Percentiles rank a stretch among this genome's conserved stretches.
These are phyloP conservation scores for Geotrichum restrictum DNA, from an alignment of 1,139 yeast species.

Conservation along the genomic window DNA sequence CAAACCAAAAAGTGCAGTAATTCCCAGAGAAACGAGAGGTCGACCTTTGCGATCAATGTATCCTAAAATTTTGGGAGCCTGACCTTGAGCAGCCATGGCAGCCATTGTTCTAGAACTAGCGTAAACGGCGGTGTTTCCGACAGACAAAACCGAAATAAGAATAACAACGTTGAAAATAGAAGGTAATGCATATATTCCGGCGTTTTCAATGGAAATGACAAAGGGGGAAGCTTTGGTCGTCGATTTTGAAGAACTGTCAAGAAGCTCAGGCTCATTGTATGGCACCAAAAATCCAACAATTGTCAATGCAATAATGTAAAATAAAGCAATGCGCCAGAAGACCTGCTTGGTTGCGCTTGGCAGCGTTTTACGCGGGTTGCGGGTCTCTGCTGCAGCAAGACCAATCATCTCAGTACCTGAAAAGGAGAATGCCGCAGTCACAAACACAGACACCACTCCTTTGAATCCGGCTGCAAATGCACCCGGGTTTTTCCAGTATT, in stretches of 20 bases:
- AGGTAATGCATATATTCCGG: constrained; percentile 58
- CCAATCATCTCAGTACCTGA: constrained; percentile 83
- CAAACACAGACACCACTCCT: constrained; percentile 76
- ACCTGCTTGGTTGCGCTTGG: constrained; percentile 71
- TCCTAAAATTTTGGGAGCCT: constrained; percentile 68
- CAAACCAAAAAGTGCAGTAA: constrained; percentile 59
- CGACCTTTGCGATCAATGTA: constrained; percentile 73
- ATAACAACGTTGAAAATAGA: constrained; percentile 71
- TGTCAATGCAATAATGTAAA: constrained; percentile 57
- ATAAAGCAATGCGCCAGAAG: constrained; percentile 64
- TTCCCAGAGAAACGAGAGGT: constrained; percentile 62
- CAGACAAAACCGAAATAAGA: constrained; percentile 62
- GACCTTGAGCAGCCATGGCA: constrained; percentile 76
- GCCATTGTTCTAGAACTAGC: constrained; percentile 80
- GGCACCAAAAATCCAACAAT: constrained; percentile 64
- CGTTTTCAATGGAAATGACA: constrained; percentile 60
- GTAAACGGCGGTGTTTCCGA: constrained; percentile 71
- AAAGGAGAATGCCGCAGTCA: constrained; percentile 81
- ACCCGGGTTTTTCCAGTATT: constrained; percentile 60
- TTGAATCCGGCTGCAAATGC: constrained; percentile 64
- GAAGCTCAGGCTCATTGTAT: constrained; percentile 47
- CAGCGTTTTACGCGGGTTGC: constrained; percentile 63
- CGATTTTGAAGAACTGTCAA: constrained; percentile 41
- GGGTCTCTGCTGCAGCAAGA: constrained; percentile 79
- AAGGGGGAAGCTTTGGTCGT: constrained; percentile 67